Evolutionary conservation across 2,329 filamentous ascomycete genomes (phyloP).

Genomic region (Alternaria dauci): DNA sequence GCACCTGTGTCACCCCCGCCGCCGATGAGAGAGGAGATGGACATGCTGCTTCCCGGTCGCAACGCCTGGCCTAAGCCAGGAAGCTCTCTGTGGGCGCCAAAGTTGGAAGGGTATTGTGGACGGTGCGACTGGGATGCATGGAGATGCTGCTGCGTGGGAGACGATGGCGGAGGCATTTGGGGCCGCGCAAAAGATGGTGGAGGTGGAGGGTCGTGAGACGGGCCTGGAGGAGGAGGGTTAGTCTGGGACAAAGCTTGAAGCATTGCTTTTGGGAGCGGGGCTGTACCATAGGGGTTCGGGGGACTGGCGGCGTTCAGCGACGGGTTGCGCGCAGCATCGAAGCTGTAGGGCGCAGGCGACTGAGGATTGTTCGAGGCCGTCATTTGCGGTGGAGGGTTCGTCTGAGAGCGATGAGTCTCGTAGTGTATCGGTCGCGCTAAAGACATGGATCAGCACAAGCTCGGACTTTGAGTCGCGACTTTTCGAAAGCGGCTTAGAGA

Average conservation of each 20-base stretch:
- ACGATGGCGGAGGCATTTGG: conserved; percentile 61
- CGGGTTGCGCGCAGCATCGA: conserved; percentile 53
- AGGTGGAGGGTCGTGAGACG: conserved; percentile 52
- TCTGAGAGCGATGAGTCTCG: conserved; percentile 39
- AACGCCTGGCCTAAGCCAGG: conserved; percentile 60
- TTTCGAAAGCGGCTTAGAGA: conserved; percentile 23
- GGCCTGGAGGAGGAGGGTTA: conserved; percentile 43
- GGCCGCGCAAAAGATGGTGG: conserved; percentile 54
- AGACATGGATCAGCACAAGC: conserved; percentile 27
- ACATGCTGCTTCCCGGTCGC: conserved; percentile 72
- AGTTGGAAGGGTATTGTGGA: conserved; percentile 52
- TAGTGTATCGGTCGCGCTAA: conserved; percentile 41
- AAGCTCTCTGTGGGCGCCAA: conserved; percentile 63
- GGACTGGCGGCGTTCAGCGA: conserved; percentile 54
- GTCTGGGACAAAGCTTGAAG: conserved; percentile 28
- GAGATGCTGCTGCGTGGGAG: conserved; percentile 54
- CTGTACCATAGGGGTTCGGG: conserved; percentile 46
- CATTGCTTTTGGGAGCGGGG: conserved; percentile 24
- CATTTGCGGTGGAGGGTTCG: conserved; percentile 47
- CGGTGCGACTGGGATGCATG: conserved; percentile 53
- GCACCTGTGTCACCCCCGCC: conserved; percentile 59
- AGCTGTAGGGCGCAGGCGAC: conserved; percentile 51
- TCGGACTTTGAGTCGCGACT: conserved; percentile 21
- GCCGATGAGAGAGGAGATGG: conserved; percentile 76
- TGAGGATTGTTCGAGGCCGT: conserved; percentile 41